Conservation (phyloP, 2,329 filamentous ascomycete genomes). For the Macroventuria anomochaeta region DNA sequence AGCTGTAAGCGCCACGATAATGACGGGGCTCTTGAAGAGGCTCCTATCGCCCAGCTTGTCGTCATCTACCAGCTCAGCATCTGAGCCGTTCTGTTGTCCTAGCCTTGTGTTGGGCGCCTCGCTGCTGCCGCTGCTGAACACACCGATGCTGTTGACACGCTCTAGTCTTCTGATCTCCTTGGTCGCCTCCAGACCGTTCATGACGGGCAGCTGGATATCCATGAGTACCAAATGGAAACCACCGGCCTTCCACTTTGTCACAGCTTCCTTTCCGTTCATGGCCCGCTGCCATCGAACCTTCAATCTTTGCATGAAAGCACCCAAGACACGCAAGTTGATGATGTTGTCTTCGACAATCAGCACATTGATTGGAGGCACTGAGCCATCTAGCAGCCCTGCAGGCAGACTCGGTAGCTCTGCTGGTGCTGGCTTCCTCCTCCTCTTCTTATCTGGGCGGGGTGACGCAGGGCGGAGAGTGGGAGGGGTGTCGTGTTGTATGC, state of each 20-base stretch:
- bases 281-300: constrained; percentile 98
- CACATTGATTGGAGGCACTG: constrained; percentile 94
- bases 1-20: constrained; percentile 95
- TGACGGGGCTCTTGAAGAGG: constrained; percentile 94
- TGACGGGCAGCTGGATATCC: constrained; percentile 97
- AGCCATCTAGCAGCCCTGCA: constrained; percentile 72
- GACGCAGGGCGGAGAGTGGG: constrained; percentile 59
- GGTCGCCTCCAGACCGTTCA: constrained; percentile 94
- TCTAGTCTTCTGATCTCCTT: constrained; percentile 92
- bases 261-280: constrained; percentile 91
- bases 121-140: constrained; percentile 70
- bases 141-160: constrained; percentile 88
- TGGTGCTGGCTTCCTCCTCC: constrained; percentile 53
- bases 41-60: constrained; percentile 70
- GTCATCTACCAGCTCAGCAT: constrained; percentile 59
- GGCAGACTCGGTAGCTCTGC: constrained; percentile 53
- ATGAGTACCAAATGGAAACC: constrained; percentile 97
- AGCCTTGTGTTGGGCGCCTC: constrained; percentile 41
- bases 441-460: constrained; percentile 58
- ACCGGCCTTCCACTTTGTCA: constrained; percentile 88
- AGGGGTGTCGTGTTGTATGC: constrained; percentile 47
- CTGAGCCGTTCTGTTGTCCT: constrained; percentile 48
- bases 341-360: constrained; percentile 98
- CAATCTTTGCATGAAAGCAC: constrained; percentile 93
- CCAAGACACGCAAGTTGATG: constrained; percentile 91